Evolutionary conservation across 805 yeast genomes (phyloP).

Genomic region (Vanderwaltozyma yarrowii): DNA sequence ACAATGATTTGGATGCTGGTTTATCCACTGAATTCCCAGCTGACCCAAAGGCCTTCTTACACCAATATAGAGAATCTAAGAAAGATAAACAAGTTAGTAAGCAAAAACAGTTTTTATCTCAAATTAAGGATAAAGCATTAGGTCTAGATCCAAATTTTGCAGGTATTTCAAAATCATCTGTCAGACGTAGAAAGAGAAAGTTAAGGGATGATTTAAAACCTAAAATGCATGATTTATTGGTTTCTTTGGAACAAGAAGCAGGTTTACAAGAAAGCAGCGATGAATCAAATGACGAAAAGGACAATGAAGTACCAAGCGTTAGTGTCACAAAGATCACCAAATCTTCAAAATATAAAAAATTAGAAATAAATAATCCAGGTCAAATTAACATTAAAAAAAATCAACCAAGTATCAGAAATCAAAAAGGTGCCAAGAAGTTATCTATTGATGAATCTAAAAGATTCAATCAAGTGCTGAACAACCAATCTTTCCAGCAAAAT

Average conservation of each 20-base stretch:
- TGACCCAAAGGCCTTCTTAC: conserved; percentile 39
- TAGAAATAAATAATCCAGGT: conserved; percentile 8
- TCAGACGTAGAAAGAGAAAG: conserved; percentile 54
- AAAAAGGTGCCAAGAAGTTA: conserved; percentile 43
- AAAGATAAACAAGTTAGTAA: conserved; percentile 39
- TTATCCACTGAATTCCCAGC: conserved; percentile 16
- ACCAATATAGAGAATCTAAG: conserved; percentile 42
- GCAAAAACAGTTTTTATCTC: conserved; percentile 28
- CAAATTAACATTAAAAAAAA: conserved; percentile 26
- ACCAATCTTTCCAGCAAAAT: conserved; percentile 42
- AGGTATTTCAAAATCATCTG: conserved; percentile 55
- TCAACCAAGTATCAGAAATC: conserved; percentile 45
- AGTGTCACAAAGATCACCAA: conserved; percentile 5
- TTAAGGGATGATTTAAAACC: conserved; percentile 56
- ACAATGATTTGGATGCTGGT: neutral
- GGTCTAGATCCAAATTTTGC: conserved; percentile 25
- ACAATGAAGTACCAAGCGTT: conserved; percentile 6
- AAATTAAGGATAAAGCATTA: conserved; percentile 11
- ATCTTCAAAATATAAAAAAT: neutral
- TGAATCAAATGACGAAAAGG: conserved; percentile 8
- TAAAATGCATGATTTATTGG: conserved; percentile 51
- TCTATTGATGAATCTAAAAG: conserved; percentile 47
- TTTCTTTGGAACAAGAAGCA: conserved; percentile 35
- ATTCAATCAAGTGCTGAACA: conserved; percentile 48
- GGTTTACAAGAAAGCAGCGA: conserved; percentile 14